Conservation (phyloP, 2,329 filamentous ascomycete genomes). For the Calonectria ilicicola region DNA sequence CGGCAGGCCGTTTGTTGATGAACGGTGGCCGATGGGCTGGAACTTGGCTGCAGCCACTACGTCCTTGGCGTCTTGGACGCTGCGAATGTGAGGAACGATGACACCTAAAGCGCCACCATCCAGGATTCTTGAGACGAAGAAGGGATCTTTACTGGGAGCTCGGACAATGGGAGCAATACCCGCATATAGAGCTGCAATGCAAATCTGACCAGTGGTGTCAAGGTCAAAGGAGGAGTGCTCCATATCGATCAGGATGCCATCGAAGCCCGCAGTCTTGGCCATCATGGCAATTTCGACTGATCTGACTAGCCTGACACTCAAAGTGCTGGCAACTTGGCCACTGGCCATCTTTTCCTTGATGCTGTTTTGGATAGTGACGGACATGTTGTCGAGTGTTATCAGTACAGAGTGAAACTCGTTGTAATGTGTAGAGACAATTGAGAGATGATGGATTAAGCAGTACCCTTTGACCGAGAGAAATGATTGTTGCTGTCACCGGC, state of each 20-base stretch:
- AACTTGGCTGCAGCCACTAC: constrained; percentile 44
- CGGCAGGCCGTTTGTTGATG: constrained; percentile 39
- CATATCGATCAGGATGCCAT: constrained; percentile 53
- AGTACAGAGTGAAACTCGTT: background rate
- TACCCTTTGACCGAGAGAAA: background rate
- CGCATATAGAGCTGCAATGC: constrained; percentile 42
- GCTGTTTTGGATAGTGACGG: constrained; percentile 35
- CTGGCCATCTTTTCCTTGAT: constrained; percentile 43
- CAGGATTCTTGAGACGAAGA: constrained; percentile 41
- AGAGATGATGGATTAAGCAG: background rate
- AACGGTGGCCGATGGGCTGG: constrained; percentile 36
- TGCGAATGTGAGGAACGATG: constrained; percentile 42
- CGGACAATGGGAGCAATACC: constrained; percentile 45
- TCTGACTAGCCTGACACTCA: constrained; percentile 47
- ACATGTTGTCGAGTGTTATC: constrained; percentile 28
- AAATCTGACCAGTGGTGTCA: constrained; percentile 47
- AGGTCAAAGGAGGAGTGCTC: constrained; percentile 52
- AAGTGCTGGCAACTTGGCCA: constrained; percentile 42
- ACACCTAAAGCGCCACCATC: constrained; percentile 42
- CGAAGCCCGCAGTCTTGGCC: constrained; percentile 49
- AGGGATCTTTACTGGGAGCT: constrained; percentile 39
- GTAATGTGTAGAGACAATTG: background rate
- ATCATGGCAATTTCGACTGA: constrained; percentile 48
- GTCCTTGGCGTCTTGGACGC: constrained; percentile 38
- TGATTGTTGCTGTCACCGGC: too few species aligned